A percentile compares a stretch with the other conserved stretches of the same genome.
Conservation (phyloP, 208 protist genomes). For the Jaenimonas drosophilae region DNA sequence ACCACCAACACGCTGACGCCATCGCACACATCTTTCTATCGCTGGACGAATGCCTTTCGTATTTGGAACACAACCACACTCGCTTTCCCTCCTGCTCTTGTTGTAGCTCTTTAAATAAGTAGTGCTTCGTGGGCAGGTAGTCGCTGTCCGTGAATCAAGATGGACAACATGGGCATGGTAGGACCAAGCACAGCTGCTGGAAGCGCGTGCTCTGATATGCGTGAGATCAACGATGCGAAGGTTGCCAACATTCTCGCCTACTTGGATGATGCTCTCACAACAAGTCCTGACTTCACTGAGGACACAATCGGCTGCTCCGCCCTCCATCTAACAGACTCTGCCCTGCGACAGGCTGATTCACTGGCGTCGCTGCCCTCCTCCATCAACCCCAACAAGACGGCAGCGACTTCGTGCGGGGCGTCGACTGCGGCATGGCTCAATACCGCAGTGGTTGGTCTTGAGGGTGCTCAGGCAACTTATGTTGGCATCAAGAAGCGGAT, state of each 20-base stretch:
- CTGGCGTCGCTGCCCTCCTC: conserved; percentile 5
- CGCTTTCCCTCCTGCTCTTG: too few relatives aligned
- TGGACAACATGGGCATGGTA: too few relatives aligned
- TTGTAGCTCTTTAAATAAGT: too few relatives aligned
- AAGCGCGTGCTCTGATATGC: conserved; percentile 68
- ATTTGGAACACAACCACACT: too few relatives aligned
- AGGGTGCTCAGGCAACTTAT: conserved; percentile 47
- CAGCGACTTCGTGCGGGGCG: conserved; percentile 1
- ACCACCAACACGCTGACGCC: too few relatives aligned
- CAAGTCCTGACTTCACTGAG: conserved; percentile 7
- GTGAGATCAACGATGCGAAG: conserved; percentile 83
- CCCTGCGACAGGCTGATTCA: conserved; percentile 16
- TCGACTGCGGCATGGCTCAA: not conserved
- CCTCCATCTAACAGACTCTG: conserved; percentile 19
- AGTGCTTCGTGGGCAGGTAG: too few relatives aligned
- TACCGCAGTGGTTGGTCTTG: conserved; percentile 11
- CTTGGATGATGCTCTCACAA: conserved; percentile 31
- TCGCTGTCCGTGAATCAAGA: too few relatives aligned
- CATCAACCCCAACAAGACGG: not conserved
- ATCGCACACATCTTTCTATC: too few relatives aligned
- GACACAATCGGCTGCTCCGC: conserved; percentile 6
- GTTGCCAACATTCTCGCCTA: conserved; percentile 81
- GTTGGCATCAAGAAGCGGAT: conserved; percentile 79
- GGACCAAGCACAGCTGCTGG: too few relatives aligned
- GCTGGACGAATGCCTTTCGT: too few relatives aligned